Conservation (phyloP, 73 alveolate genomes). For the Uronychia setigera region DNA sequence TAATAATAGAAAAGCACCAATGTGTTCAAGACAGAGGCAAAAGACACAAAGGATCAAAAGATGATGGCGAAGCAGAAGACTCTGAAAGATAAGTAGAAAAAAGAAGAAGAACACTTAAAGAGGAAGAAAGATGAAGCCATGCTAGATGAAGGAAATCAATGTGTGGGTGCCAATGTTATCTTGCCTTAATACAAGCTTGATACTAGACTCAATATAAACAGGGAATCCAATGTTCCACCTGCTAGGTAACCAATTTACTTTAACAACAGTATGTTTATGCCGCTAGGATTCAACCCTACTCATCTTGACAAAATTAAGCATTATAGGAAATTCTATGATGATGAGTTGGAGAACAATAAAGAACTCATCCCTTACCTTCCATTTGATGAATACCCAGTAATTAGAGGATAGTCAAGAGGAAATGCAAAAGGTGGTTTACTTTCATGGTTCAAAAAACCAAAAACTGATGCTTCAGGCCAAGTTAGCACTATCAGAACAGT, state of each 20-base stretch:
- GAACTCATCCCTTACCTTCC: conserved; percentile 62
- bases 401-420: conserved; percentile 76
- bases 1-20: neutral
- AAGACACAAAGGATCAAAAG: conserved; percentile 3
- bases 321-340: conserved; percentile 81
- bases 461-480: conserved; percentile 56
- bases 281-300: conserved; percentile 40
- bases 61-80: neutral
- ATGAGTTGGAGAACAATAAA: conserved; percentile 75
- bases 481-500: conserved; percentile 40
- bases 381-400: conserved; percentile 39
- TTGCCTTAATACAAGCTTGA: conserved; percentile 37
- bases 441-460: conserved; percentile 29
- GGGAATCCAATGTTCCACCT: conserved; percentile 42
- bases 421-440: conserved; percentile 12
- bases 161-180: conserved; percentile 28
- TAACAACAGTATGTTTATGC: neutral
- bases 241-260: neutral
- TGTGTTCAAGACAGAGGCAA: neutral
- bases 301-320: conserved; percentile 63
- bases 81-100: conserved; percentile 9
- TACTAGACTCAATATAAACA: conserved; percentile 17
- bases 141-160: neutral
- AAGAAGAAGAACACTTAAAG: neutral
- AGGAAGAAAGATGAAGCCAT: conserved; percentile 6